A percentile compares a stretch with the other conserved stretches of the same genome.
Conservation (phyloP, 1,284 basidiomycete genomes). For the Gomphus sp. region DNA sequence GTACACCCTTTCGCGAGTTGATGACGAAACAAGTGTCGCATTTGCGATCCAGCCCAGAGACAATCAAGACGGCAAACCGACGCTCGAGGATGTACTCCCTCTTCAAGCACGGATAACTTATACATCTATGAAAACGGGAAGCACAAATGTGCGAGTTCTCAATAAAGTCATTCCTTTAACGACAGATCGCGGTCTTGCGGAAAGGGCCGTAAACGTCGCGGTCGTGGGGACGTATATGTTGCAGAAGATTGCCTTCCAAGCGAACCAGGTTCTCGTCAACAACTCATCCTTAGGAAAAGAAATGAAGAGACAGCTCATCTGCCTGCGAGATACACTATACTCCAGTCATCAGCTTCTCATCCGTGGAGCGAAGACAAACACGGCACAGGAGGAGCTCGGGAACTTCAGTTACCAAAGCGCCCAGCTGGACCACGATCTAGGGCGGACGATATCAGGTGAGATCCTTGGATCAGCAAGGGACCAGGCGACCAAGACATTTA, state of each 20-base stretch:
- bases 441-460: neutral
- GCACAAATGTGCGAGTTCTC: conserved; percentile 2
- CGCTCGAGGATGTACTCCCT: neutral
- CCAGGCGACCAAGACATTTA: neutral
- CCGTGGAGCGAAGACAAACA: neutral
- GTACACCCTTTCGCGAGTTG: neutral
- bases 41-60: neutral
- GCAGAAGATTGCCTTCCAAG: conserved; percentile 1
- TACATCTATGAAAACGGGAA: neutral
- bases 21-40: conserved; percentile 1
- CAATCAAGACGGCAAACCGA: no score
- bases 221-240: neutral
- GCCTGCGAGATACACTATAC: neutral
- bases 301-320: neutral
- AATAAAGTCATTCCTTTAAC: conserved; percentile 1
- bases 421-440: neutral
- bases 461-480: neutral
- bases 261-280: neutral
- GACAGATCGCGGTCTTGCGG: neutral
- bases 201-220: neutral
- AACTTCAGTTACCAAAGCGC: neutral
- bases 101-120: conserved; percentile 7
- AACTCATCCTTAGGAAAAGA: neutral
- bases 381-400: neutral
- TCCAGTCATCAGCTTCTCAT: conserved; percentile 1